Base-by-base conservation (phyloP, 495 filamentous ascomycete species). In the Penicilliopsis zonata region DNA sequence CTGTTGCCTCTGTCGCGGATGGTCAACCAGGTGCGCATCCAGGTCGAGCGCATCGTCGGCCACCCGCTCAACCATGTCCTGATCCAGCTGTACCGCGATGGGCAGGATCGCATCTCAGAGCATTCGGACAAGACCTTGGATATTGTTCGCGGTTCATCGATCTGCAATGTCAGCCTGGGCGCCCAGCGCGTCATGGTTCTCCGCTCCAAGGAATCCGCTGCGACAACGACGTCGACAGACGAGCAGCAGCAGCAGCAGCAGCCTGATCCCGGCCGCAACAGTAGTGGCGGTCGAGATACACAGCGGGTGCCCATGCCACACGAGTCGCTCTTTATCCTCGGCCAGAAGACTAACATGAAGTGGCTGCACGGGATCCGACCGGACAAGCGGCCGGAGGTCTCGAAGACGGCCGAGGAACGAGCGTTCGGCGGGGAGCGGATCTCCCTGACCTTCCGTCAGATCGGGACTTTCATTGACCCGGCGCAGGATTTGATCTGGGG, bases 101-200 rank as follows among this genome's bases (percentile, higher is more conserved):
- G 92, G 13, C 69, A 78, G n/a, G 90, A 98, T 52, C 80, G 82
- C 42, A 99, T 99, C 38, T 93, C 86, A 6, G 92, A 99, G 47
- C 90, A 99, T 50, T 86, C 81, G 18, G 90, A 99, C 47, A 99
- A 99, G 58, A 94, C 88, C 0, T 57, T 99, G 4, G 90, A 99
- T 42, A 92, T 99, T 33, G 77, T 72, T 20, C 75, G 69, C 25
- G 77, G 70, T 9, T 86, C 76, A 9, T 82, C 59, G 35, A 93
- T 99, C 38, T 86, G 85, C 33, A 96, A 96, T 48, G 76, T 95
- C 28, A 93, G 84, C 37, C 65, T 99, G 13, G 90, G 90, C 4
- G 90, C 88, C 1, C 78, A 92, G 57, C 72, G 90, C 37, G 83
- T 78, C 3, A 94, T 99, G 90, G 65, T 78, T 5, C 71, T 99